phyloP scores from a whole-genome alignment of 192 early-diverging fungal species.

The Dissophora ornata region DNA sequence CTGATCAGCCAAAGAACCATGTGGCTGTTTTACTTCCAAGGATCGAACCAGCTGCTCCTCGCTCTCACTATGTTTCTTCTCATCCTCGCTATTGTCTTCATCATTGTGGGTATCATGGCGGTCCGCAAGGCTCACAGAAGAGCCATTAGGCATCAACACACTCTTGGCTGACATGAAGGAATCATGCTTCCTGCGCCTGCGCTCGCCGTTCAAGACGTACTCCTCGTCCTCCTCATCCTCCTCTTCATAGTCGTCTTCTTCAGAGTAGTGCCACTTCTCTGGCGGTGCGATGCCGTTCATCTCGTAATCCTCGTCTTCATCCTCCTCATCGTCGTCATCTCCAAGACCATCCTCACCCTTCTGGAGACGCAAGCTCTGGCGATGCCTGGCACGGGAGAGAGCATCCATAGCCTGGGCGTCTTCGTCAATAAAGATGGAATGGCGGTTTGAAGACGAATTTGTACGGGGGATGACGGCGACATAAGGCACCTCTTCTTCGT shows the following conservation, averaged over 20 bases:
- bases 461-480: constrained; percentile 16
- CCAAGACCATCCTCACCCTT: constrained; percentile 4
- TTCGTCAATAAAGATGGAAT: constrained; percentile 52
- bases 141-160: constrained; percentile 24
- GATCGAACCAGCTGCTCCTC: constrained; percentile 9
- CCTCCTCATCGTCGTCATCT: constrained; percentile 17
- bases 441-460: constrained; percentile 8
- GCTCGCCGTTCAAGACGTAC: neutral
- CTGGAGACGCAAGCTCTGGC: constrained; percentile 39
- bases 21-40: constrained; percentile 17
- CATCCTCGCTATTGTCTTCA: constrained; percentile 10
- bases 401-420: constrained; percentile 48
- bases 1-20: too few relatives aligned
- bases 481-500: constrained; percentile 21
- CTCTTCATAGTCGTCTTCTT: constrained; percentile 29
- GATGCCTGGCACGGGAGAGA: constrained; percentile 37
- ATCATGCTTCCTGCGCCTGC: constrained; percentile 42
- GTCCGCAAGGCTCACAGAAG: constrained; percentile 38
- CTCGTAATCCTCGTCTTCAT: constrained; percentile 31
- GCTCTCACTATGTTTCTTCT: neutral
- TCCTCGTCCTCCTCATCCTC: constrained; percentile 28
- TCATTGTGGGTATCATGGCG: constrained; percentile 29
- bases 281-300: constrained; percentile 29
- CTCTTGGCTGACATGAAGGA: constrained; percentile 54
- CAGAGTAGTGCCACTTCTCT: constrained; percentile 55